Percentiles rank a stretch among this genome's conserved stretches.
Evolutionary conservation across 345 rosid genomes (phyloP).

Genomic region (Rhizophora apiculata): DNA sequence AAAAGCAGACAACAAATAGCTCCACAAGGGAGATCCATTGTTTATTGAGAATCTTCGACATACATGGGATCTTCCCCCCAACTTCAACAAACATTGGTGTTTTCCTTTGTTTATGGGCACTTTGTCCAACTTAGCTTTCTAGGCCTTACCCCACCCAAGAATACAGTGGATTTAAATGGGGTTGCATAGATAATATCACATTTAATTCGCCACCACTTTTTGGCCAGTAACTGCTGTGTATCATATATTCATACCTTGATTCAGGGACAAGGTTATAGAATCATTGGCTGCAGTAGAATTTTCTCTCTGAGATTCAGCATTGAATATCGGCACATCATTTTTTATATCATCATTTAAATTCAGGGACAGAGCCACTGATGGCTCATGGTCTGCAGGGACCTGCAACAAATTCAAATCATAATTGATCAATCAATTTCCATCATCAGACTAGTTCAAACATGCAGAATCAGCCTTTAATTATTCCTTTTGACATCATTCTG

Average conservation of each 20-base stretch:
- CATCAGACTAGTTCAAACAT: neutral
- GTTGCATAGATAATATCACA: too few relatives aligned
- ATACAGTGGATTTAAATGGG: too few relatives aligned
- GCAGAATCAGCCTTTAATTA: neutral
- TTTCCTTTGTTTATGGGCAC: too few relatives aligned
- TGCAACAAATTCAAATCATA: conserved; percentile 17
- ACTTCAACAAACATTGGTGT: too few relatives aligned
- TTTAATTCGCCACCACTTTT: too few relatives aligned
- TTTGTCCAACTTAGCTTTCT: too few relatives aligned
- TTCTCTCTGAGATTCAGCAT: conserved; percentile 27
- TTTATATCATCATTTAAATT: conserved; percentile 37
- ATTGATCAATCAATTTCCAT: neutral
- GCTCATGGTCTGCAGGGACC: conserved; percentile 33
- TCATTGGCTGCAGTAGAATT: conserved; percentile 15
- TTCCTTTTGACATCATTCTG: too few relatives aligned
- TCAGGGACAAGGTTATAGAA: conserved; percentile 19
- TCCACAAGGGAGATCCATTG: too few relatives aligned
- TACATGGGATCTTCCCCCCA: too few relatives aligned
- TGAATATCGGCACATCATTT: conserved; percentile 25
- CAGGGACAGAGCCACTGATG: conserved; percentile 23
- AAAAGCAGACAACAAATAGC: too few relatives aligned
- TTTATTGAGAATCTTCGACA: too few relatives aligned
- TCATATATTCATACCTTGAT: conserved; percentile 35
- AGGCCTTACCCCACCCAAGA: too few relatives aligned
- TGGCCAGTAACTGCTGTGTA: neutral